Evolutionary conservation across 106 monocot genomes (phyloP), one percentile per base, ranked within the genome.

Genomic region (Dioscorea dumetorum): DNA sequence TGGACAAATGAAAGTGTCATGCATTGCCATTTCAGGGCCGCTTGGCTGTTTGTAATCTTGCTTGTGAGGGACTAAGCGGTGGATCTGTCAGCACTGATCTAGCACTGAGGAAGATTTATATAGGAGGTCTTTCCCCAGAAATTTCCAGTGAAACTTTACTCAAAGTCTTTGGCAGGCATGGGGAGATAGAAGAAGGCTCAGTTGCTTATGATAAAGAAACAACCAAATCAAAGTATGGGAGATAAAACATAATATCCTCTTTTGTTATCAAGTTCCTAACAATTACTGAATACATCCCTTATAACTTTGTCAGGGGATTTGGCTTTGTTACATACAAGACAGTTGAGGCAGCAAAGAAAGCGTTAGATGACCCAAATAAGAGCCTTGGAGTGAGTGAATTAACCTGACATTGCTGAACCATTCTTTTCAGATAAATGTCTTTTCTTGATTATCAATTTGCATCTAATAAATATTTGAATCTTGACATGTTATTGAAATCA

Each of bases 171-270:
- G 5, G 76, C 12, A 84, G 73, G 57, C 69, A 84, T 70, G 84
- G 84, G 60, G 84, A 84, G 57, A 84, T 84, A 60, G 84, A 84
- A 70, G 84, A 84, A 76, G 84, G 84, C 15, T 84, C 84, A 2
- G 84, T 84, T 61, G 79, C 84, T 41, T 84, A 73, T 84, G 76
- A 79, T 41, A 80, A 73, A 70, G 79, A 80, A 14, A 79, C 79
- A 28, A 84, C 73, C 66, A 73, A 50, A 61, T 84, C 84, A 68
- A 48, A 79, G 84, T 84, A 53, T 61, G 15, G 32, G 0, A 41
- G 41, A 41, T 41, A 41, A 28, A 41, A 10, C 41, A 1, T 41
- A 41, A 41, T 41, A 41, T 41, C 41, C 1, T 41, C 6, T 41
- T 10, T 41, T 41, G 3, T 3, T 41, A 41, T 41, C 6, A 41